Evolutionary conservation across 2,329 filamentous ascomycete species (phyloP).

Genomic region (Lachnum nothofagi): DNA sequence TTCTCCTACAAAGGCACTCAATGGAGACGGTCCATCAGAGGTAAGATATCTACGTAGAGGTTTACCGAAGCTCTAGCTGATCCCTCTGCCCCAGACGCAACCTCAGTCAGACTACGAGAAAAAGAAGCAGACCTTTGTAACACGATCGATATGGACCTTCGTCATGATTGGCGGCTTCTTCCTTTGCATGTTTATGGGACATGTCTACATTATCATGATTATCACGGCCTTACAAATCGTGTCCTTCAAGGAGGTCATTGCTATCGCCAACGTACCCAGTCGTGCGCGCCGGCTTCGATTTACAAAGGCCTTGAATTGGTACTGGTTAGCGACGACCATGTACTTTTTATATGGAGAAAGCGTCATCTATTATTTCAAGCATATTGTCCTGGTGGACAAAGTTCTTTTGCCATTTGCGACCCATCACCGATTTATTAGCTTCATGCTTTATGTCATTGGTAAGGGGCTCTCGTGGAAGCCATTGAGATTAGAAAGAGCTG

Average conservation of each 20-base stretch:
- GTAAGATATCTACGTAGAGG: conserved; percentile 29
- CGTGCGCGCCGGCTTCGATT: conserved; percentile 84
- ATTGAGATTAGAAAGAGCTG: conserved; percentile 19
- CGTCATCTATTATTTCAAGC: conserved; percentile 99
- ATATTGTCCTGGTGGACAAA: conserved; percentile 91
- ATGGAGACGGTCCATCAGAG: conserved; percentile 36
- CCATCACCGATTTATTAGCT: conserved; percentile 97
- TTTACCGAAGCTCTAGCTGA: conserved; percentile 18
- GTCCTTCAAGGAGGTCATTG: conserved; percentile 98
- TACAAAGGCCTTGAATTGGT: conserved; percentile 97
- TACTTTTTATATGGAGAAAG: conserved; percentile 98
- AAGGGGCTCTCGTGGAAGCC: conserved; percentile 33
- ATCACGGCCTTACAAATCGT: conserved; percentile 93
- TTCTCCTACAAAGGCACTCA: conserved; percentile 23
- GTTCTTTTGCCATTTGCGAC: conserved; percentile 89
- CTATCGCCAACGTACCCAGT: conserved; percentile 91
- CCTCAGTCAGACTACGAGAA: conserved; percentile 79
- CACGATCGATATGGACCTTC: conserved; percentile 93
- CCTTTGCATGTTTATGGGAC: conserved; percentile 83
- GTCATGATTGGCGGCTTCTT: conserved; percentile 97
- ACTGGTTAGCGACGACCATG: conserved; percentile 98
- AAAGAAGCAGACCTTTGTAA: conserved; percentile 98
- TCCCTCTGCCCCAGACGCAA: conserved; percentile 14
- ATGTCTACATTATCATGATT: conserved; percentile 93
- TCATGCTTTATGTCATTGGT: conserved; percentile 97